Percentiles rank a stretch among this genome's conserved stretches.
phyloP scores from a whole-genome alignment of 2,329 filamentous ascomycete genomes.

The Cercospora berteroae region DNA sequence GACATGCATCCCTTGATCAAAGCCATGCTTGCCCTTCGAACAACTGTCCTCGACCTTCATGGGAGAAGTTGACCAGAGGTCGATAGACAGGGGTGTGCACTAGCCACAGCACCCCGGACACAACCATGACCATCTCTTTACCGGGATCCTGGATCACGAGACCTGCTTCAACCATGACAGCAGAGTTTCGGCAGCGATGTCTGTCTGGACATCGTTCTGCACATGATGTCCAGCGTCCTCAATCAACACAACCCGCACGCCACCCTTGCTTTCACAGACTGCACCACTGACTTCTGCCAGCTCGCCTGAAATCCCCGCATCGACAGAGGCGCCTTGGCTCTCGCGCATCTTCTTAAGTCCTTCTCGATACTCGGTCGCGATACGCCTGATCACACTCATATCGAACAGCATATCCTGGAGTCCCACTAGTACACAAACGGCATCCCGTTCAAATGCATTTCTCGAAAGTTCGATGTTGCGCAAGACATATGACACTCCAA shows the following conservation, averaged over 20 bases:
- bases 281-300: constrained; percentile 37
- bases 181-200: constrained; percentile 42
- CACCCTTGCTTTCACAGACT: neutral
- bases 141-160: constrained; percentile 2
- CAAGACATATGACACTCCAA: constrained; percentile 42
- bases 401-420: constrained; percentile 47
- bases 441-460: constrained; percentile 17
- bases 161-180: constrained; percentile 5
- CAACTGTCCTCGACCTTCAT: neutral
- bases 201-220: constrained; percentile 54
- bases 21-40: neutral
- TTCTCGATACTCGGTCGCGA: neutral
- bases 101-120: constrained; percentile 1
- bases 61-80: neutral
- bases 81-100: neutral
- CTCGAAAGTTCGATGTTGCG: constrained; percentile 36
- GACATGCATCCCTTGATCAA: neutral
- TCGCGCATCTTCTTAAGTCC: neutral
- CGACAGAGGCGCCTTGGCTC: neutral
- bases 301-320: neutral
- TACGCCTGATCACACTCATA: neutral
- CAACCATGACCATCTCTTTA: constrained; percentile 1
- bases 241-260: constrained; percentile 41
- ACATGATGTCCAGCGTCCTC: constrained; percentile 53
- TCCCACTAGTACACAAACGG: constrained; percentile 45